Percentiles rank a stretch among this genome's conserved stretches.
Conservation (phyloP, 768 basidiomycete genomes). For the Hygrophoropsis aurantiaca region DNA sequence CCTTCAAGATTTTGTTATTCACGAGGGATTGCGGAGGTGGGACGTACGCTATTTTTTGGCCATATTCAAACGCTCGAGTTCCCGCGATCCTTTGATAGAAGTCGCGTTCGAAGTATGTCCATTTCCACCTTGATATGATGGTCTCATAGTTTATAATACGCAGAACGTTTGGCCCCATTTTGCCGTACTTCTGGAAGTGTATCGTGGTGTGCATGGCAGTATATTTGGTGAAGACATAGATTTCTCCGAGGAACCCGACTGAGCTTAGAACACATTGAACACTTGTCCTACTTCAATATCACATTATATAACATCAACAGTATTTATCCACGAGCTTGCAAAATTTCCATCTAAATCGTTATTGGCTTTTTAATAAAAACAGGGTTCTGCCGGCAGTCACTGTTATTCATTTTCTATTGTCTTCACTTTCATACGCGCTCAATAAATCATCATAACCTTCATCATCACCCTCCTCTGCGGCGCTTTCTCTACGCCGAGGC, state of each 20-base stretch:
- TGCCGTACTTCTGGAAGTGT: constrained; percentile 57
- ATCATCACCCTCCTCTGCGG: constrained; percentile 77
- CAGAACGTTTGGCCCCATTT: constrained; percentile 69
- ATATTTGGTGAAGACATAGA: constrained; percentile 21
- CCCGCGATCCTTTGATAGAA: constrained; percentile 35
- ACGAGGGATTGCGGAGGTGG: constrained; percentile 75
- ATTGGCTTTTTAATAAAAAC: no score
- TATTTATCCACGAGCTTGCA: no score
- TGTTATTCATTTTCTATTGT: constrained; percentile 28
- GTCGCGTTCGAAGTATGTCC: constrained; percentile 61
- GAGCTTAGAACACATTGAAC: no score
- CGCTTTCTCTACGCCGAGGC: constrained; percentile 52
- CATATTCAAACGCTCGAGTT: constrained; percentile 35
- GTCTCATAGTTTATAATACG: constrained; percentile 5
- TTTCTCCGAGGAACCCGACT: no score
- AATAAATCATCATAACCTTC: constrained; percentile 73
- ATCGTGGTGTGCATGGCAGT: constrained; percentile 55
- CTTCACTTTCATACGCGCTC: constrained; percentile 82
- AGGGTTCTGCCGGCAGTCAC: no score
- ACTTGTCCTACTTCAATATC: no score
- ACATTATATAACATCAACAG: no score
- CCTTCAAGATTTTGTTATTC: constrained; percentile 65
- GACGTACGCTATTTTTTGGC: constrained; percentile 69
- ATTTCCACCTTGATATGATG: neutral
- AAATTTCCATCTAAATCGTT: no score